Evolutionary conservation across 805 yeast species (phyloP).

Genomic region (Clavispora vitiphila): DNA sequence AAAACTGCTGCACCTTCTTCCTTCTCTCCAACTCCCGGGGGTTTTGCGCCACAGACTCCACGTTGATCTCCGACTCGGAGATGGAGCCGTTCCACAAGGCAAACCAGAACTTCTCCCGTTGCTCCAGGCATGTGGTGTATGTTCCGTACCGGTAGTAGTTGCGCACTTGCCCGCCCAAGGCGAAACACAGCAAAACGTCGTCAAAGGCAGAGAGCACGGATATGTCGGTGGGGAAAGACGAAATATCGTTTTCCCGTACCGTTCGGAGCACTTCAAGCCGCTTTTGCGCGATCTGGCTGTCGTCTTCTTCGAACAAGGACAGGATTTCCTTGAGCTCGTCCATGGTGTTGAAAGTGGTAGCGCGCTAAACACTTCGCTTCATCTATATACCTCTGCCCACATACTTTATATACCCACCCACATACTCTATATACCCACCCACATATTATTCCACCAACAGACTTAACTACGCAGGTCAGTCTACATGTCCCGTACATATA

Average conservation of each 20-base stretch:
- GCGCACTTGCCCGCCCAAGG: constrained; percentile 85
- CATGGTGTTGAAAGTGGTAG: neutral
- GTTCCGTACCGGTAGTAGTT: constrained; percentile 82
- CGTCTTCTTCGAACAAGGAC: constrained; percentile 9
- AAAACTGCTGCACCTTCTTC: constrained; percentile 59
- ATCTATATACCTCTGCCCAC: too few species aligned
- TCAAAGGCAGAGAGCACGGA: constrained; percentile 71
- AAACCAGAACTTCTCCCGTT: constrained; percentile 73
- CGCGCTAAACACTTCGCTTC: too few species aligned
- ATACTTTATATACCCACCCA: too few species aligned
- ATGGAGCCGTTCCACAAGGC: constrained; percentile 55
- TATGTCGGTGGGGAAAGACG: constrained; percentile 29
- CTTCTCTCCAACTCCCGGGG: constrained; percentile 50
- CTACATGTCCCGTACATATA: too few species aligned
- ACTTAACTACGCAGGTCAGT: too few species aligned
- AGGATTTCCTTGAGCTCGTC: constrained; percentile 11
- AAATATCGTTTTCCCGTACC: constrained; percentile 11
- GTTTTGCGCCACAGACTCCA: constrained; percentile 19
- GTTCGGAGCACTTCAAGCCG: constrained; percentile 12
- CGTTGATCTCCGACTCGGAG: constrained; percentile 28
- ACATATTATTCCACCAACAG: too few species aligned
- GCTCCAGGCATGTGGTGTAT: constrained; percentile 63
- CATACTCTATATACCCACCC: too few species aligned
- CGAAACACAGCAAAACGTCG: constrained; percentile 79
- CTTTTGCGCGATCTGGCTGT: constrained; percentile 10